These are phyloP conservation scores for Oidium heveae DNA, from an alignment of 2,329 filamentous ascomycete genomes.

Conservation along the genomic window DNA sequence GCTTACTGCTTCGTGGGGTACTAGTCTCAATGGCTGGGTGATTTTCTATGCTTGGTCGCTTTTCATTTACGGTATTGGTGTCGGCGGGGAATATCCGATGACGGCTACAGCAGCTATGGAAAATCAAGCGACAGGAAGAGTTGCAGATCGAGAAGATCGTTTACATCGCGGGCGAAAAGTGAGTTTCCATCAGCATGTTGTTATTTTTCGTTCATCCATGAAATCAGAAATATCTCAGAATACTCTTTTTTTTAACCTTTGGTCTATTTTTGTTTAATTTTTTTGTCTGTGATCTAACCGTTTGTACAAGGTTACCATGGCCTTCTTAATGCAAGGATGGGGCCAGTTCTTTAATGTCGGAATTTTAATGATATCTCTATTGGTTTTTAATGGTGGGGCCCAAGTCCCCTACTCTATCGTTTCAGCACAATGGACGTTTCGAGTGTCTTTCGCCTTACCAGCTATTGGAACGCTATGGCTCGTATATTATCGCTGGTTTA, in stretches of 20 bases:
- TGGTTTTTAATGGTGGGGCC: conserved; percentile 56
- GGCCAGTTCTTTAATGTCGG: conserved; percentile 89
- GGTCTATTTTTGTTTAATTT: too few relatives aligned
- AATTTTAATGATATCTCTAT: conserved; percentile 59
- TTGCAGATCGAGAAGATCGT: conserved; percentile 79
- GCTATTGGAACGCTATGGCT: conserved; percentile 83
- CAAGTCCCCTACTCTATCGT: conserved; percentile 47
- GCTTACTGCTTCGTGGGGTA: conserved; percentile 76
- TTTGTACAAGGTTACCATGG: conserved; percentile 42
- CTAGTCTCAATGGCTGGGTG: conserved; percentile 75
- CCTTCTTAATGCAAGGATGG: conserved; percentile 97
- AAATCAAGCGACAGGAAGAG: conserved; percentile 59
- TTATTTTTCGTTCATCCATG: neutral
- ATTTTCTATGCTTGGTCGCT: conserved; percentile 91
- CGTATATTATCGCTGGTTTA: conserved; percentile 84
- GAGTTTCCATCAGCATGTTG: neutral
- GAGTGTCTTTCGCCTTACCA: conserved; percentile 75
- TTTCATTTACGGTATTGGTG: conserved; percentile 62
- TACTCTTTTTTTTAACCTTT: too few relatives aligned
- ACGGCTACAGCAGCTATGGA: conserved; percentile 91
- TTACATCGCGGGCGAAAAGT: conserved; percentile 74
- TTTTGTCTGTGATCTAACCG: too few relatives aligned
- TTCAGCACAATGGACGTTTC: conserved; percentile 76
- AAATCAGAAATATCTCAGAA: too few relatives aligned
- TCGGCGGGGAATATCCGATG: conserved; percentile 85